Evolutionary conservation across 2,329 filamentous ascomycete genomes (phyloP).

Genomic region (Dactylella cylindrospora): DNA sequence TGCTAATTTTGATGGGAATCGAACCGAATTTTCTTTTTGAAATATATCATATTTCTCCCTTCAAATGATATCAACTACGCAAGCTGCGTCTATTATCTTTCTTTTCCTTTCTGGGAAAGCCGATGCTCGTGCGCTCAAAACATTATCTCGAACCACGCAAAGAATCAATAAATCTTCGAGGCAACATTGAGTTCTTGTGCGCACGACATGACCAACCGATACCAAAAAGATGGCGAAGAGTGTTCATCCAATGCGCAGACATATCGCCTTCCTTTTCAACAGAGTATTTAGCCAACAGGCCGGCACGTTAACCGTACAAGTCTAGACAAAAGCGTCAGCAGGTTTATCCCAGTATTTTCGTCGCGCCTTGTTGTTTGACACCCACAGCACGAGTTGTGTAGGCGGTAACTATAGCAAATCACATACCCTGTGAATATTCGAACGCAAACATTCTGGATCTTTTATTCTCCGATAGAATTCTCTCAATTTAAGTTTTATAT

Average conservation of each 20-base stretch:
- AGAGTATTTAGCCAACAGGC: too few relatives aligned
- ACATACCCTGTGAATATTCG: conserved; percentile 41
- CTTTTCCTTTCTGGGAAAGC: too few relatives aligned
- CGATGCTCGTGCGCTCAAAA: conserved; percentile 39
- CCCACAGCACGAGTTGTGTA: too few relatives aligned
- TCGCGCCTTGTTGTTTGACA: too few relatives aligned
- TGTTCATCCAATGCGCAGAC: conserved; percentile 26
- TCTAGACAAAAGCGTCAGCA: conserved; percentile 41
- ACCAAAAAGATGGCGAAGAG: conserved; percentile 37
- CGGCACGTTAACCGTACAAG: too few relatives aligned
- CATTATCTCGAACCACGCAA: conserved; percentile 44
- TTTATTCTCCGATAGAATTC: conserved; percentile 11
- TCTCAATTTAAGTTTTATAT: conserved; percentile 23
- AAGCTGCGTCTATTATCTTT: conserved; percentile 28
- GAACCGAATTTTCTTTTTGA: conserved; percentile 35
- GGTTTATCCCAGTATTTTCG: too few relatives aligned
- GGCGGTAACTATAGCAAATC: too few relatives aligned
- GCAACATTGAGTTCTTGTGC: conserved; percentile 38
- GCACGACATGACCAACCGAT: conserved; percentile 42
- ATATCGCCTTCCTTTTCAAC: conserved; percentile 21
- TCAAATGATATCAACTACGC: conserved; percentile 26
- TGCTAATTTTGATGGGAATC: conserved; percentile 34
- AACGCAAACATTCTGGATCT: conserved; percentile 28
- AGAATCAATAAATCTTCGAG: conserved; percentile 42
- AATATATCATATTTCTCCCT: conserved; percentile 38